These are phyloP conservation scores for Tolypocladium pustulatum DNA, from an alignment of 2,329 filamentous ascomycete genomes.

Conservation along the genomic window DNA sequence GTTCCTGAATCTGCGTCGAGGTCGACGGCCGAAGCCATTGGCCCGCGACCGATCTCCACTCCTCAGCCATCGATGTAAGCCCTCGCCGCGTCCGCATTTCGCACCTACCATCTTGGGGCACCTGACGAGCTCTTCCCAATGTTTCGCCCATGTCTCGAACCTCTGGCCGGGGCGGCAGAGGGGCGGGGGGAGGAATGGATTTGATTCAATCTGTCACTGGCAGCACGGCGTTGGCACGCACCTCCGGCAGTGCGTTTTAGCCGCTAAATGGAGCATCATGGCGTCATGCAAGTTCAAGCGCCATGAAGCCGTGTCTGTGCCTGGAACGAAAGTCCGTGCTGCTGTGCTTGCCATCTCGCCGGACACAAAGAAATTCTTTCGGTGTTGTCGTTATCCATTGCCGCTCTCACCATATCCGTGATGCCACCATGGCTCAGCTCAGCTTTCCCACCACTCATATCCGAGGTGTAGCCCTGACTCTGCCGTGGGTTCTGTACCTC, in stretches of 20 bases:
- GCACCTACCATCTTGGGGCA: not conserved
- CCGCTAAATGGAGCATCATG: not conserved
- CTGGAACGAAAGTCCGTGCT: not conserved
- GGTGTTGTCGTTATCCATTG: not conserved
- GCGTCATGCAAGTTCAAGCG: not conserved
- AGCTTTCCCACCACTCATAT: constrained; percentile 21
- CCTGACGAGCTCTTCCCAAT: not conserved
- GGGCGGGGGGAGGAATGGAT: not conserved
- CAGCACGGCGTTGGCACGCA: not conserved
- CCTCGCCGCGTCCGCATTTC: not conserved
- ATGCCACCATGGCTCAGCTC: constrained; percentile 6
- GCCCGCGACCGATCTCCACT: not conserved
- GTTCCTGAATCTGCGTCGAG: not conserved
- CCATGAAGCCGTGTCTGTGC: not conserved
- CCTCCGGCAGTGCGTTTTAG: not conserved
- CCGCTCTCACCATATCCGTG: not conserved
- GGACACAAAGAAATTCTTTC: not conserved
- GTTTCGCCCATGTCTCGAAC: not conserved
- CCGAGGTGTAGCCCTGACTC: constrained; percentile 30
- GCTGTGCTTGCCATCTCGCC: not conserved
- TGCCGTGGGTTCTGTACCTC: constrained; percentile 44
- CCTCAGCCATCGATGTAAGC: not conserved
- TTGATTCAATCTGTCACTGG: not conserved
- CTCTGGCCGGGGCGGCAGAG: not conserved
- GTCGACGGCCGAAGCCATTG: not conserved